These are phyloP conservation scores for Raphanus sativus DNA, from an alignment of 345 rosid species.

Conservation along the genomic window DNA sequence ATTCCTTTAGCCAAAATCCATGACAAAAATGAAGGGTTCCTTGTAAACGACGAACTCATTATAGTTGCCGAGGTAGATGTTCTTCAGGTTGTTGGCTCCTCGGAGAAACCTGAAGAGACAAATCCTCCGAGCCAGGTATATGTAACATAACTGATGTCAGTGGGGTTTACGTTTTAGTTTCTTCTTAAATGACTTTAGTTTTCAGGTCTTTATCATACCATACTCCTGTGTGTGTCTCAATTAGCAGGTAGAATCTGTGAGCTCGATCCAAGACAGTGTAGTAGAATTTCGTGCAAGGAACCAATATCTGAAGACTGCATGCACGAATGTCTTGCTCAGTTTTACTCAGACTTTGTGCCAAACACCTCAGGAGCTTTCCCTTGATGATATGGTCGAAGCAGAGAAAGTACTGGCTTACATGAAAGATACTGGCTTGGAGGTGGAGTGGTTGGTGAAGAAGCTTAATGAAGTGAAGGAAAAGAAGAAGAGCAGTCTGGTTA, in stretches of 20 bases:
- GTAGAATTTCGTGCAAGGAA: conserved; percentile 2
- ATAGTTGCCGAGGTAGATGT: conserved; percentile 60
- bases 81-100: not conserved
- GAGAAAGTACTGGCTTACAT: not conserved
- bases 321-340: not conserved
- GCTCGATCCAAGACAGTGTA: conserved; percentile 4
- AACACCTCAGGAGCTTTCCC: not conserved
- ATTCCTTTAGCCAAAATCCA: not conserved
- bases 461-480: not conserved
- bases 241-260: conserved; percentile 13
- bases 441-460: conserved; percentile 26
- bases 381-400: not conserved
- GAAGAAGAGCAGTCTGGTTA: not conserved
- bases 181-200: not conserved
- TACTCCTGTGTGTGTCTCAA: not conserved
- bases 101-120: not conserved
- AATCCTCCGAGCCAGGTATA: not conserved
- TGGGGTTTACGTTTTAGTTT: not conserved
- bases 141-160: not conserved
- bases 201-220: not conserved
- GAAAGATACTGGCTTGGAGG: conserved; percentile 16
- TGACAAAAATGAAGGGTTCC: conserved; percentile 11
- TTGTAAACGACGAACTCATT: conserved; percentile 51
- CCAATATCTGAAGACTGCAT: conserved; percentile 8
- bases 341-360: conserved; percentile 5